Conservation (phyloP, 2,329 filamentous ascomycete species). For the Trichoderma endophyticum region DNA sequence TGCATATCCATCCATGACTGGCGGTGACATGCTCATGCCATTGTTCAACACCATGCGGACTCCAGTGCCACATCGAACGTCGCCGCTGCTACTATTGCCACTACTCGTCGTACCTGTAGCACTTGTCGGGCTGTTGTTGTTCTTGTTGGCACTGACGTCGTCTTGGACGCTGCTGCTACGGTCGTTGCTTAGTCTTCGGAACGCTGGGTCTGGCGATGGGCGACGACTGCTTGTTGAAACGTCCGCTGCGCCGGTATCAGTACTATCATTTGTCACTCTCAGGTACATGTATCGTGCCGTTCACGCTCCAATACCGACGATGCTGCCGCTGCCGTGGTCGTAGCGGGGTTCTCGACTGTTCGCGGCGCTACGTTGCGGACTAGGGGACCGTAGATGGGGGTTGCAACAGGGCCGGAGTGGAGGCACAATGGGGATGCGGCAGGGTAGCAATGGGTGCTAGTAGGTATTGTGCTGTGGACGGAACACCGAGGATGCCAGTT, state of each 20-base stretch:
- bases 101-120: neutral
- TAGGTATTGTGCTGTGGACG: constrained; percentile 7
- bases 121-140: neutral
- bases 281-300: constrained; percentile 4
- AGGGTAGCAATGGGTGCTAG: constrained; percentile 8
- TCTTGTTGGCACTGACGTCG: neutral
- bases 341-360: constrained; percentile 19
- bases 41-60: constrained; percentile 39
- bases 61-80: constrained; percentile 33
- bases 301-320: constrained; percentile 6
- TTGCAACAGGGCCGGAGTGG: constrained; percentile 9
- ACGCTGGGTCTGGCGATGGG: neutral
- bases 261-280: constrained; percentile 8
- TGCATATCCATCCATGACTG: constrained; percentile 43
- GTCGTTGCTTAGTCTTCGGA: neutral
- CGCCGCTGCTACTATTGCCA: neutral
- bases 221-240: neutral
- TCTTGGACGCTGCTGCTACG: neutral
- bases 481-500: neutral
- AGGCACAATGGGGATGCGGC: constrained; percentile 15
- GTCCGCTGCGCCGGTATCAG: neutral
- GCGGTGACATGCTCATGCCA: constrained; percentile 45
- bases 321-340: constrained; percentile 14
- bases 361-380: constrained; percentile 18
- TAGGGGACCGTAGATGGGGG: constrained; percentile 7